A percentile compares a stretch with the other conserved stretches of the same genome.
Conservation (phyloP, 2,329 filamentous ascomycete species). For the Ascocoryne sarcoides region DNA sequence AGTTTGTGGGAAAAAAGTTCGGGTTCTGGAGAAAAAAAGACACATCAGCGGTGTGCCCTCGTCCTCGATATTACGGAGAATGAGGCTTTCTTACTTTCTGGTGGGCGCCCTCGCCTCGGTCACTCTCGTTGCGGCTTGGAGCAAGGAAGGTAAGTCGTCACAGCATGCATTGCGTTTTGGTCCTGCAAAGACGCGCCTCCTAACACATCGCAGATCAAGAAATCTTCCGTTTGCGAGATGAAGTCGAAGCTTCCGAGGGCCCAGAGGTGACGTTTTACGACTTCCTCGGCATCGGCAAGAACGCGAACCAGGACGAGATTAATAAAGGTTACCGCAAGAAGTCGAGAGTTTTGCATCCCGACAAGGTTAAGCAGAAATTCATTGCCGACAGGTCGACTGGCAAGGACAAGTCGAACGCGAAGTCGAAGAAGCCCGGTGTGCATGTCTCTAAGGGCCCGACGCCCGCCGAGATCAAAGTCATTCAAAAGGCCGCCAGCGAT, state of each 20-base stretch:
- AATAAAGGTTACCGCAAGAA: conserved; percentile 91
- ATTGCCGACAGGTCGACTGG: conserved; percentile 54
- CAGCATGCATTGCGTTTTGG: not conserved
- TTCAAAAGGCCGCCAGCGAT: conserved; percentile 72
- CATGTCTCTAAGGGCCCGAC: conserved; percentile 63
- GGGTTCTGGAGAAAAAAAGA: conserved; percentile 4
- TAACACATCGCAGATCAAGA: conserved; percentile 66
- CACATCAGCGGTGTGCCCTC: conserved; percentile 15
- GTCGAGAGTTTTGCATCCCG: conserved; percentile 75
- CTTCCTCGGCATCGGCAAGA: conserved; percentile 68
- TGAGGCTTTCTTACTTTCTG: conserved; percentile 26
- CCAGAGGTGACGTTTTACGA: conserved; percentile 84
- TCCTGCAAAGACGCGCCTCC: not conserved
- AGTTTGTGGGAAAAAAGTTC: too few relatives aligned
- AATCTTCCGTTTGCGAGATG: conserved; percentile 92
- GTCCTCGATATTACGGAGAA: conserved; percentile 16
- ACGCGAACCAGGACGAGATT: conserved; percentile 77
- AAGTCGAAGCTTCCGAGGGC: conserved; percentile 69
- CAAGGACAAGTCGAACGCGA: conserved; percentile 38
- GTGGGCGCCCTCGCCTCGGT: conserved; percentile 25
- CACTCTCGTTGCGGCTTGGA: conserved; percentile 28
- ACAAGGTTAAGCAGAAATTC: conserved; percentile 87
- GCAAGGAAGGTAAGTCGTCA: conserved; percentile 29
- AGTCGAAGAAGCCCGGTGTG: conserved; percentile 49
- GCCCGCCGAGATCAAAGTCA: conserved; percentile 65